A percentile compares a stretch with the other conserved stretches of the same genome.
Evolutionary conservation across 1,139 yeast species (phyloP).

Genomic region (Debaryomyces coudertii): DNA sequence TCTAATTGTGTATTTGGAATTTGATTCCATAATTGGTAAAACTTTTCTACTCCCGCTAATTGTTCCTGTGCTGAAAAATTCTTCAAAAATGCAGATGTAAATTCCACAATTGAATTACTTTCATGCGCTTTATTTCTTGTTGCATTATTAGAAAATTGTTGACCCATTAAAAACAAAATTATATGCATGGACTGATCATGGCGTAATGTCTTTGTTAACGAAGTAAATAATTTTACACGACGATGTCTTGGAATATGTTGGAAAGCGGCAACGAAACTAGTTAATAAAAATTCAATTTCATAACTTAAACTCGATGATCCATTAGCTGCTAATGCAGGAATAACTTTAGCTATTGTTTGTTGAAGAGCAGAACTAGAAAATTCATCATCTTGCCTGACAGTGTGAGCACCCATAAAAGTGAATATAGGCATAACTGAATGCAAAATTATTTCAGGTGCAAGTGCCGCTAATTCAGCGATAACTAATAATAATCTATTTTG

Average conservation of each 20-base stretch:
- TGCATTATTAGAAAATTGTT: slow-evolving; percentile 63
- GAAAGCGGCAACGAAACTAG: slow-evolving; percentile 91
- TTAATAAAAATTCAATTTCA: slow-evolving; percentile 80
- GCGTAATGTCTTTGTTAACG: slow-evolving; percentile 80
- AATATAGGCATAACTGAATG: slow-evolving; percentile 99
- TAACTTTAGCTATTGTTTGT: slow-evolving; percentile 85
- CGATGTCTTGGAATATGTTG: slow-evolving; percentile 96
- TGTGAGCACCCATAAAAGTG: slow-evolving; percentile 98
- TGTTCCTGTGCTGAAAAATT: slow-evolving; percentile 72
- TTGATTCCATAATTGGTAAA: slow-evolving; percentile 55
- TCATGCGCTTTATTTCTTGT: slow-evolving; percentile 64
- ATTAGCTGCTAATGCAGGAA: slow-evolving; percentile 82
- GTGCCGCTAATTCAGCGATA: slow-evolving; percentile 81
- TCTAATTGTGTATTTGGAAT: slow-evolving; percentile 49
- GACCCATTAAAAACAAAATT: slow-evolving; percentile 77
- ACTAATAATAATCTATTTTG: slow-evolving; percentile 86
- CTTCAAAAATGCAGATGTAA: slow-evolving; percentile 67
- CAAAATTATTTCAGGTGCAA: slow-evolving; percentile 88
- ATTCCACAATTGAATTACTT: slow-evolving; percentile 67
- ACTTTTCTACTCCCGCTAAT: slow-evolving; percentile 59
- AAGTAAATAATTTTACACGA: slow-evolving; percentile 79
- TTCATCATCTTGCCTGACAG: slow-evolving; percentile 95
- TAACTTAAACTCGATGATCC: slow-evolving; percentile 54
- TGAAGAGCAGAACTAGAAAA: slow-evolving; percentile 91
- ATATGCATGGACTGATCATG: slow-evolving; percentile 67